Evolutionary conservation across 768 basidiomycete genomes (phyloP).

Genomic region (Melanogaster broomeanus): DNA sequence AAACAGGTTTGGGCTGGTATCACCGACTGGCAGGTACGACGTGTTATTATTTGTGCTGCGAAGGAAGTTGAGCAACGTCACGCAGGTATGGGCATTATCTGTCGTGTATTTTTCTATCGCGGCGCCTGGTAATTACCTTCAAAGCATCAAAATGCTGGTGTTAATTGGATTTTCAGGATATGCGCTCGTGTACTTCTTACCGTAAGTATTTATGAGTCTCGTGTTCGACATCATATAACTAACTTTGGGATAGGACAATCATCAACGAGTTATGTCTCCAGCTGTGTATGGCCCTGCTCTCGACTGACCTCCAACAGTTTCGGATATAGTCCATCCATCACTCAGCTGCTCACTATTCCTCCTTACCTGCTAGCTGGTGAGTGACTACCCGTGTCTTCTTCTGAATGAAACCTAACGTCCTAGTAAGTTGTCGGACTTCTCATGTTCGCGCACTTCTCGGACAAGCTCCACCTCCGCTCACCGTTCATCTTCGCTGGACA

Average conservation of each 20-base stretch:
- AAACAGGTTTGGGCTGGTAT: slow-evolving; percentile 53
- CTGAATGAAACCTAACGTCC: not conserved
- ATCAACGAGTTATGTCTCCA: slow-evolving; percentile 43
- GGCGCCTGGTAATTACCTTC: slow-evolving; percentile 48
- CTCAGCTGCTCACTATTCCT: no score
- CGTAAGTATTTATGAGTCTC: slow-evolving; percentile 53
- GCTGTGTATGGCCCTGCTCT: not conserved
- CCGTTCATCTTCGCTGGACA: slow-evolving; percentile 58
- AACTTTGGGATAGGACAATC: slow-evolving; percentile 44
- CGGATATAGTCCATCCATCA: slow-evolving; percentile 50
- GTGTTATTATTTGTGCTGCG: not conserved
- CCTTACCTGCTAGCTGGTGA: slow-evolving; percentile 64
- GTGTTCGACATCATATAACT: not conserved
- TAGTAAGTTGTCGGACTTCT: slow-evolving; percentile 47
- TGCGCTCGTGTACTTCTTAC: no score
- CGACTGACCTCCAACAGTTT: slow-evolving; percentile 38
- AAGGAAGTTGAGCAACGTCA: no score
- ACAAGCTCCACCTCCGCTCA: no score
- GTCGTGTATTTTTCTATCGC: slow-evolving; percentile 59
- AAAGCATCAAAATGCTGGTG: not conserved
- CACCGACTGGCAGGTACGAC: slow-evolving; percentile 59
- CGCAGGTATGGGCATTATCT: slow-evolving; percentile 1
- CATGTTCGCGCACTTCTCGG: slow-evolving; percentile 52
- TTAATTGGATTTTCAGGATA: slow-evolving; percentile 43
- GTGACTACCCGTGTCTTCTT: slow-evolving; percentile 15